Evolutionary conservation across 441 rosid genomes (phyloP), one percentile per base, ranked within the genome.

Genomic region (Erysimum pusillum): DNA sequence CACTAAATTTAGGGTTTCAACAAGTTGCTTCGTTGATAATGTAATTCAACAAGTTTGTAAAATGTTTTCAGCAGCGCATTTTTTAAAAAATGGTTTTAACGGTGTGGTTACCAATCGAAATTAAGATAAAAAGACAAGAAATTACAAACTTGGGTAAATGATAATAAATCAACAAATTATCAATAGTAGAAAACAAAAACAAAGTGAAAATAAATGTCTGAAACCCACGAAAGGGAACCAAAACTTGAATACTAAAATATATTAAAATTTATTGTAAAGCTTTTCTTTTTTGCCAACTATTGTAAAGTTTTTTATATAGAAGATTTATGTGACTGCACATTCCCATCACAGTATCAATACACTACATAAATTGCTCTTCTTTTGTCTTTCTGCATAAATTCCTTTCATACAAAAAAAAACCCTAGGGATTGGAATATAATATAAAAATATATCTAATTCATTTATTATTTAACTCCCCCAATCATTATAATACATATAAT

Each of bases 371-470:
- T 45, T 62, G 53, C 70, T 13, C 78, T 59, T 52, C 77, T 78
- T 78, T 67, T 78, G 74, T 78, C 71, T 32, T 67, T 54, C 45
- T 73, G 74, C 71, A 73, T 46, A 79, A 79, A 79, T 79, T 79
- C 82, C 71, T 68, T 79, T 79, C 71, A 79, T 79, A 79, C 78
- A 65, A 63, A 71, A 64, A 31, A 11, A 65, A 67, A 10, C 82
- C 82, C 82, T 79, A 79, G 78, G 9, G 46, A 79, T 32, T 53
- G 48, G 61, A 73, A 63, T 73, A 67, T 17, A 32, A 65, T 34
- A 63, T 31, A 65, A 48, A 67, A 6, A 51, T 31, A 67, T 41
- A 42, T 61, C 0, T 51, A 14, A 69, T 39, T 48, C 20, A 25
- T 59, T 72, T 73, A 45, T 54, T 62, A 68, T 73, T 61, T 52